Evolutionary conservation across 176 grass and related monocot genomes (phyloP).

Genomic region (Themeda triandra): DNA sequence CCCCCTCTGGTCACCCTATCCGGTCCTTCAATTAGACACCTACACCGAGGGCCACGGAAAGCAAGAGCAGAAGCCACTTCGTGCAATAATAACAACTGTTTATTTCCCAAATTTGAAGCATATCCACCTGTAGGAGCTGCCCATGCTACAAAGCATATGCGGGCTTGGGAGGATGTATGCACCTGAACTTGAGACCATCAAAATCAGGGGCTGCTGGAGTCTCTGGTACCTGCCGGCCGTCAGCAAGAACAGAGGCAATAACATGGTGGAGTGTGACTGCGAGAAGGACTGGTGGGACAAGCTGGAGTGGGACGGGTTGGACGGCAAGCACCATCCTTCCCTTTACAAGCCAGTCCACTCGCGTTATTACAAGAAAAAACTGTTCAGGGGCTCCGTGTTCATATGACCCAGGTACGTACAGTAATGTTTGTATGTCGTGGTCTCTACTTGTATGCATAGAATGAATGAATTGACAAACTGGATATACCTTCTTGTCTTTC

Average conservation of each 20-base stretch:
- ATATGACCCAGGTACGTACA: neutral
- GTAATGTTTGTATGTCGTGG: neutral
- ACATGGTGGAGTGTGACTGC: conserved; percentile 2
- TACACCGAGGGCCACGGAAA: neutral
- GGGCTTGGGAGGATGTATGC: neutral
- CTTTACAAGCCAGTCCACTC: neutral
- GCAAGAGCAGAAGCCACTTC: neutral
- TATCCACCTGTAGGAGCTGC: conserved; percentile 18
- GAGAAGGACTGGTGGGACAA: conserved; percentile 26
- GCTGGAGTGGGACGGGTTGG: neutral
- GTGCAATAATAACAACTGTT: neutral
- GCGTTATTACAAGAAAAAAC: no score
- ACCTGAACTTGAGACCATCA: neutral
- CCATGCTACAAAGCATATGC: neutral
- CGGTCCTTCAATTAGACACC: no score
- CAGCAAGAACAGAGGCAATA: fast-evolving
- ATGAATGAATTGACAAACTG: neutral
- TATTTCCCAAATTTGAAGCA: neutral
- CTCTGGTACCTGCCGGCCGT: neutral
- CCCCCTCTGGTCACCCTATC: no score
- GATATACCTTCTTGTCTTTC: neutral
- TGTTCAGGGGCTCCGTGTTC: neutral
- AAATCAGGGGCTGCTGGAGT: conserved; percentile 33
- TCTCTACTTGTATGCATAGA: neutral
- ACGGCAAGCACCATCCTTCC: neutral